These are phyloP conservation scores for Tremella fuciformis DNA, from an alignment of 768 basidiomycete species.

Conservation along the genomic window DNA sequence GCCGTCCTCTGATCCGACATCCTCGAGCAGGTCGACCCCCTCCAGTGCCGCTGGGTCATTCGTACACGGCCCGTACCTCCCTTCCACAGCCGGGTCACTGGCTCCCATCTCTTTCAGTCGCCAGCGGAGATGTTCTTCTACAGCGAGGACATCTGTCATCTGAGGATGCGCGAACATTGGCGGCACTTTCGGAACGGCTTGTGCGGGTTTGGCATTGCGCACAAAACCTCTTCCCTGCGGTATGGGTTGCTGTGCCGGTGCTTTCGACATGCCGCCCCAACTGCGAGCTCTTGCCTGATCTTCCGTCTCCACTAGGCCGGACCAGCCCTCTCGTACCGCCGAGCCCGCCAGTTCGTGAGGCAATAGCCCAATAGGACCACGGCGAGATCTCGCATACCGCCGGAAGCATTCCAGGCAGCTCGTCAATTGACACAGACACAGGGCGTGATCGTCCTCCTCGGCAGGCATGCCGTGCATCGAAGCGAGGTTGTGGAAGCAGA, in stretches of 20 bases:
- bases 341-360: constrained; percentile 29
- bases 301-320: constrained; percentile 28
- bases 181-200: constrained; percentile 18
- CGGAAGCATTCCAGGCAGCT: constrained; percentile 39
- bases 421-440: constrained; percentile 44
- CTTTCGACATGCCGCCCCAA: constrained; percentile 8
- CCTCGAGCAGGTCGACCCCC: constrained; percentile 31
- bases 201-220: constrained; percentile 19
- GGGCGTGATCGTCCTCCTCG: constrained; percentile 44
- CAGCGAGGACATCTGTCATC: constrained; percentile 51
- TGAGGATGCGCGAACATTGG: constrained; percentile 50
- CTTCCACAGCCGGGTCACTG: constrained; percentile 45
- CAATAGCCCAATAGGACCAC: constrained; percentile 30
- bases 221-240: constrained; percentile 40
- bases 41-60: constrained; percentile 38
- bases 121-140: constrained; percentile 51
- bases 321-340: constrained; percentile 26
- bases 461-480: constrained; percentile 41
- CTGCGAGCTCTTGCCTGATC: constrained; percentile 26
- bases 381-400: constrained; percentile 20
- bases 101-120: constrained; percentile 51
- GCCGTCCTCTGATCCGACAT: constrained; percentile 4
- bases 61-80: constrained; percentile 41
- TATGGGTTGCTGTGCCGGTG: constrained; percentile 9
- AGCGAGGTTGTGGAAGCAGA: constrained; percentile 48